Evolutionary conservation across 2,329 filamentous ascomycete genomes (phyloP).

Genomic region (Pseudocercospora eumusae): DNA sequence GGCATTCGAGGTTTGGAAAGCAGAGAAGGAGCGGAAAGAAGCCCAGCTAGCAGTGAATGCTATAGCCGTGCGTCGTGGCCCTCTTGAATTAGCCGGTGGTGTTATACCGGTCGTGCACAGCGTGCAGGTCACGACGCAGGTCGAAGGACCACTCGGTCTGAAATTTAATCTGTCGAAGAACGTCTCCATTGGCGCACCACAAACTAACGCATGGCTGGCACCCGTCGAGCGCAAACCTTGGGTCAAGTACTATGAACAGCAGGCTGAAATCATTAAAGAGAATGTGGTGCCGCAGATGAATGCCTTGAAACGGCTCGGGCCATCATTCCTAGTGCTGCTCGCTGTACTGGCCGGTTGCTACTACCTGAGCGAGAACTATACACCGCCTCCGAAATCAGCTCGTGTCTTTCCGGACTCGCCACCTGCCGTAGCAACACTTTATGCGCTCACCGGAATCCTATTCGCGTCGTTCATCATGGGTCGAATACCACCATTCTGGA

Average conservation of each 20-base stretch:
- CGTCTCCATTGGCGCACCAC: slow-evolving; percentile 29
- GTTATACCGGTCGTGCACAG: slow-evolving; percentile 32
- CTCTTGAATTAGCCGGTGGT: slow-evolving; percentile 36
- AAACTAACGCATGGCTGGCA: slow-evolving; percentile 33
- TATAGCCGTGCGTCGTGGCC: slow-evolving; percentile 31
- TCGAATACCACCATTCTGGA: slow-evolving; percentile 66
- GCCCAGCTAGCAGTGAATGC: slow-evolving; percentile 28
- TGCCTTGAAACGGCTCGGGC: slow-evolving; percentile 47
- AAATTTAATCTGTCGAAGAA: slow-evolving; percentile 8
- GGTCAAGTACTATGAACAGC: slow-evolving; percentile 43
- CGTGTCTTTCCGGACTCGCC: slow-evolving; percentile 63
- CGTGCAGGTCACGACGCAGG: slow-evolving; percentile 12
- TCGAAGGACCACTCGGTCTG: slow-evolving; percentile 20
- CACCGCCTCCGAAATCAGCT: slow-evolving; percentile 50
- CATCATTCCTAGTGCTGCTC: slow-evolving; percentile 46
- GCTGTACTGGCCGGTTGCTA: slow-evolving; percentile 45
- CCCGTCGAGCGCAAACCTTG: slow-evolving; percentile 38
- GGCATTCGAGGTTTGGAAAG: slow-evolving; percentile 32
- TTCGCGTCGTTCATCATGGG: slow-evolving; percentile 59
- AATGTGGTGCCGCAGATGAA: slow-evolving; percentile 38
- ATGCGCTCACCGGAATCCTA: slow-evolving; percentile 63
- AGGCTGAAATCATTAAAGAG: slow-evolving; percentile 39
- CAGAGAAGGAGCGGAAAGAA: slow-evolving; percentile 27
- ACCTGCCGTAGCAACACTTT: slow-evolving; percentile 65
- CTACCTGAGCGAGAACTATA: slow-evolving; percentile 52